Evolutionary conservation across 371 early-diverging fungal species (phyloP), one percentile per base, ranked within the genome.

Genomic region (Nosema bombycis): DNA sequence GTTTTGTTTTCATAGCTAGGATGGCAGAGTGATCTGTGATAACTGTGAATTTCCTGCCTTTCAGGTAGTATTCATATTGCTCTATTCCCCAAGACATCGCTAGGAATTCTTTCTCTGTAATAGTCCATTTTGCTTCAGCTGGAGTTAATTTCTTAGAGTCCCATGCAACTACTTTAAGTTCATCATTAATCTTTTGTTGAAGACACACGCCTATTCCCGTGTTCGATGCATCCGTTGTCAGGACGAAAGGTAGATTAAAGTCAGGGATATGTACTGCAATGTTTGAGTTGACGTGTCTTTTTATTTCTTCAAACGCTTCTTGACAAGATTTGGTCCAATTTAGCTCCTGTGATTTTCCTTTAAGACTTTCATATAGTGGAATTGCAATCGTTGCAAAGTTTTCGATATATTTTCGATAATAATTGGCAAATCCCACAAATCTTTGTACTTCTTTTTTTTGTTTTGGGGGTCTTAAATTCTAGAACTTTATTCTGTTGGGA

Each of bases 11-110:
- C 0, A 81, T 23, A 3, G 26, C 18, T 66, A 28, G 14, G 65
- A 82, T 12, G 10, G 82, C 80, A 70, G 73, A 73, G 46, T 82
- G 82, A 46, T 82, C 82, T 32, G 82, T 82, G 2, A 60, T 61
- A 21, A 82, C 1, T 63, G 1, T 66, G 69, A 80, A 82, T 55
- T 55, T 37, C 38, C 60, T 71, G 58, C 73, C 80, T 56, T 23
- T 65, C 67, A 71, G 23, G 36, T 76, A 76, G 18, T 46, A 1
- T 56, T 28, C 69, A 34, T 67, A 76, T 21, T 76, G 23, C 15
- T 76, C 37, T 15, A 76, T 6, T 4, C 37, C 2, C 37, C 37
- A 55, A 3, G 65, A 33, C 23, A 76, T 26, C 14, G 69, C 76
- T 54, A 76, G 24, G 0, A 76, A 55, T 61, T 76, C 76, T 57